Percentiles rank a stretch among this genome's conserved stretches.
Evolutionary conservation across 139 green algal genomes (phyloP).

Genomic region (Parachlorella kessleri): DNA sequence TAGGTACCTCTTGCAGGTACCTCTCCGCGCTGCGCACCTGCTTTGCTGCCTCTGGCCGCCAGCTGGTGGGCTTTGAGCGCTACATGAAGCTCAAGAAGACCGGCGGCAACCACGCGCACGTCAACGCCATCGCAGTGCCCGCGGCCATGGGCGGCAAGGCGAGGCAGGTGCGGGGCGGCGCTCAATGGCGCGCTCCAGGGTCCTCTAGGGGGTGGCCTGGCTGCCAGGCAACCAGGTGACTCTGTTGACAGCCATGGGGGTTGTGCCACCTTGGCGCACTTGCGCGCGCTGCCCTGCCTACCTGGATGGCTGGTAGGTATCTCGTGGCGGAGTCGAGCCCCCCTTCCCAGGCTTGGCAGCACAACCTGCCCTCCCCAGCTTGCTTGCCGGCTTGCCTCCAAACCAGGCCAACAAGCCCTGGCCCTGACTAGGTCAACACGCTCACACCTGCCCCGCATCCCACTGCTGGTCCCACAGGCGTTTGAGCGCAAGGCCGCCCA

Average conservation of each 20-base stretch:
- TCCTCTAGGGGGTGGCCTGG: neutral
- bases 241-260: neutral
- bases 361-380: no score
- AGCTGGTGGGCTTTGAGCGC: conserved; percentile 90
- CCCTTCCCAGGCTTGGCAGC: no score
- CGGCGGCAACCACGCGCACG: conserved; percentile 90
- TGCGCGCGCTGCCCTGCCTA: no score
- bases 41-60: conserved; percentile 58
- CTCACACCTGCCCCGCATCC: neutral
- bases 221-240: neutral
- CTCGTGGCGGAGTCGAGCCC: no score
- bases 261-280: no score
- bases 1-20: conserved; percentile 66
- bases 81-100: conserved; percentile 73
- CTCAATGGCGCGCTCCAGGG: neutral
- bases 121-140: conserved; percentile 78
- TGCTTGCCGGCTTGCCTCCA: neutral
- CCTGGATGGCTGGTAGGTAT: no score
- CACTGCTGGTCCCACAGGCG: neutral
- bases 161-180: conserved; percentile 7
- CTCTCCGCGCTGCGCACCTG: conserved; percentile 70
- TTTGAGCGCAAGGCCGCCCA: conserved; percentile 40
- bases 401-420: no score
- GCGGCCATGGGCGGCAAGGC: conserved; percentile 8
- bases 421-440: no score